phyloP scores from a whole-genome alignment of 106 monocot genomes.

The Dioscorea zingiberensis region DNA sequence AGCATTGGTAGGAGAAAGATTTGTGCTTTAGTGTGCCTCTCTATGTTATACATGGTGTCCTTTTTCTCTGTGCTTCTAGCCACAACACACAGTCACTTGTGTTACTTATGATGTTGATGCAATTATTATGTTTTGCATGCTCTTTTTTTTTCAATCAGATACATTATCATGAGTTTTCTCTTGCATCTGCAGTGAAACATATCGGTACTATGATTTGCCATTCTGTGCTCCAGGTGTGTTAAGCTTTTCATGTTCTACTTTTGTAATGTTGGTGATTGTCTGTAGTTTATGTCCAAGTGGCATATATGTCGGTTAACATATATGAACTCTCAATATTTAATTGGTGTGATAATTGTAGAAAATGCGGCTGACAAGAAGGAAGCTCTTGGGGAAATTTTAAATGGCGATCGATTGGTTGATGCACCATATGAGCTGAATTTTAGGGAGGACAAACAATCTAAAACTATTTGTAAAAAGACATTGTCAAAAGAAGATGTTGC shows the following conservation, averaged over 20 bases:
- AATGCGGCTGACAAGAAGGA: constrained; percentile 70
- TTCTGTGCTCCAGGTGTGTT: constrained; percentile 45
- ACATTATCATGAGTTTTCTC: not conserved
- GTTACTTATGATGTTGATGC: not conserved
- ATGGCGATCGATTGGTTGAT: constrained; percentile 72
- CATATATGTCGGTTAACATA: not conserved
- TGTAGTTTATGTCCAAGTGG: too few species aligned
- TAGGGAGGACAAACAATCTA: constrained; percentile 41
- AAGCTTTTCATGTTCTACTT: not conserved
- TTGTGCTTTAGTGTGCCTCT: too few species aligned
- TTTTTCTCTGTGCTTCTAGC: too few species aligned
- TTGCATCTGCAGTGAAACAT: constrained; percentile 37
- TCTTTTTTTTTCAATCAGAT: not conserved
- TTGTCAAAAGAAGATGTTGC: constrained; percentile 52
- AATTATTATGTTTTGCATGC: not conserved
- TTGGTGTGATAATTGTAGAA: constrained; percentile 20
- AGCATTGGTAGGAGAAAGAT: too few species aligned
- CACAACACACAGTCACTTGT: too few species aligned
- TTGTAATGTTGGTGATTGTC: too few species aligned
- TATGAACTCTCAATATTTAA: not conserved
- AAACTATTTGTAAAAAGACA: constrained; percentile 48
- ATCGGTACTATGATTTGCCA: constrained; percentile 50
- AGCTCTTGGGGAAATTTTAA: constrained; percentile 71
- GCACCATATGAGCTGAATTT: constrained; percentile 72
- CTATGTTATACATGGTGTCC: too few species aligned